Percentiles rank a stretch among this genome's conserved stretches.
These are phyloP conservation scores for Parmelia sp. DNA, from an alignment of 495 filamentous ascomycete species.

Conservation along the genomic window DNA sequence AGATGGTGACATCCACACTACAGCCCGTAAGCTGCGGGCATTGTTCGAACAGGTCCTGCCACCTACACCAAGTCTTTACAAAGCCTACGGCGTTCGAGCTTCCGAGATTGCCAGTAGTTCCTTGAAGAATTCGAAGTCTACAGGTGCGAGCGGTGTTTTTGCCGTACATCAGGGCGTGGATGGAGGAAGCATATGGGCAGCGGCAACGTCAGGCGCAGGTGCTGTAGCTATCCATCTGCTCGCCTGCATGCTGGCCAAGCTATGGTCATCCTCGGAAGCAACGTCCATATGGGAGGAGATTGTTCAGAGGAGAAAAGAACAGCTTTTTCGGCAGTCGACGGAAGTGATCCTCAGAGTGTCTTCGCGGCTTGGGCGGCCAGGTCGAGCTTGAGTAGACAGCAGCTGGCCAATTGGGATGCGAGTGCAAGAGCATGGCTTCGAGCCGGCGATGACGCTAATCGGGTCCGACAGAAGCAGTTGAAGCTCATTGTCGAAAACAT, in stretches of 20 bases:
- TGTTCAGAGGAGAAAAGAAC: not conserved
- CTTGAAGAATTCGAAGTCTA: not conserved
- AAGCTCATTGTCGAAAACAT: constrained; percentile 36
- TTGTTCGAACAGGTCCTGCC: not conserved
- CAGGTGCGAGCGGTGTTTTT: not conserved
- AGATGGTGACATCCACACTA: not conserved
- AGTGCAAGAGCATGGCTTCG: constrained; percentile 35
- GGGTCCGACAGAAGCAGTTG: constrained; percentile 31
- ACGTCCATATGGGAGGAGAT: not conserved
- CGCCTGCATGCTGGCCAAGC: not conserved
- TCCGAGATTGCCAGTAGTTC: not conserved
- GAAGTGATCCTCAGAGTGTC: not conserved
- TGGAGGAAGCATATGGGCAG: not conserved
- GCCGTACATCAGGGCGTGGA: not conserved
- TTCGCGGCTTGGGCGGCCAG: not conserved
- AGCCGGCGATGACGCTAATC: constrained; percentile 26
- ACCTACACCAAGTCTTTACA: not conserved
- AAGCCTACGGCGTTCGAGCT: not conserved
- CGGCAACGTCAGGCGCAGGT: not conserved
- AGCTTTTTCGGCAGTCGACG: not conserved
- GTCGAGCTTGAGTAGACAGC: not conserved
- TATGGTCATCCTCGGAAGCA: not conserved
- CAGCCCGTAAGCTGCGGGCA: not conserved
- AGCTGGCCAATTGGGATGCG: constrained; percentile 35
- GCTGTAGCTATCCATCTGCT: not conserved